Evolutionary conservation across 495 filamentous ascomycete genomes (phyloP).

Genomic region (Xylaria castorea): DNA sequence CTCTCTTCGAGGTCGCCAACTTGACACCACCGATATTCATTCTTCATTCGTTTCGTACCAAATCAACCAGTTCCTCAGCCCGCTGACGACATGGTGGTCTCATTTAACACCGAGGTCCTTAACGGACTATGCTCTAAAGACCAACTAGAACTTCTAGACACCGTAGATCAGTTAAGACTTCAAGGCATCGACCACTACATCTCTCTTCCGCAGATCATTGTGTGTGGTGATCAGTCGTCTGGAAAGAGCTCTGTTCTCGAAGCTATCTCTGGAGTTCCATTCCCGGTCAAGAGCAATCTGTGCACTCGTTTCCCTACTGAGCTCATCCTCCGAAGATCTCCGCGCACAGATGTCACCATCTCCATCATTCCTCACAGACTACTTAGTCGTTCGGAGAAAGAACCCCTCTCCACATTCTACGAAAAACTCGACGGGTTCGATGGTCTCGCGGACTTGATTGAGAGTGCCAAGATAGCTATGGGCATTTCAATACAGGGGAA

Average conservation of each 20-base stretch:
- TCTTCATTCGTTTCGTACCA: background rate
- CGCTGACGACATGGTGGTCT: slow-evolving; percentile 16
- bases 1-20: background rate
- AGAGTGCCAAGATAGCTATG: slow-evolving; percentile 54
- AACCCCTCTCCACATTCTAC: slow-evolving; percentile 41
- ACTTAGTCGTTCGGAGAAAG: slow-evolving; percentile 28
- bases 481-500: slow-evolving; percentile 46
- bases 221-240: slow-evolving; percentile 68
- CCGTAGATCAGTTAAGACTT: slow-evolving; percentile 60
- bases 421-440: slow-evolving; percentile 44
- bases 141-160: slow-evolving; percentile 58
- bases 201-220: slow-evolving; percentile 67
- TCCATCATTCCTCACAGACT: slow-evolving; percentile 52
- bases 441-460: slow-evolving; percentile 49
- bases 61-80: background rate
- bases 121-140: slow-evolving; percentile 39
- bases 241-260: slow-evolving; percentile 75
- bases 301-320: slow-evolving; percentile 73
- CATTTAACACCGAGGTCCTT: slow-evolving; percentile 26
- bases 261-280: slow-evolving; percentile 67
- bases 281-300: slow-evolving; percentile 58
- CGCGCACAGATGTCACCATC: slow-evolving; percentile 44
- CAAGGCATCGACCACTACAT: slow-evolving; percentile 62
- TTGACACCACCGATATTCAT: too few relatives aligned
- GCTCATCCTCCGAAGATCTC: slow-evolving; percentile 56